Evolutionary conservation across 257 asterid species (phyloP).

Genomic region (Gardenia jasminoides): DNA sequence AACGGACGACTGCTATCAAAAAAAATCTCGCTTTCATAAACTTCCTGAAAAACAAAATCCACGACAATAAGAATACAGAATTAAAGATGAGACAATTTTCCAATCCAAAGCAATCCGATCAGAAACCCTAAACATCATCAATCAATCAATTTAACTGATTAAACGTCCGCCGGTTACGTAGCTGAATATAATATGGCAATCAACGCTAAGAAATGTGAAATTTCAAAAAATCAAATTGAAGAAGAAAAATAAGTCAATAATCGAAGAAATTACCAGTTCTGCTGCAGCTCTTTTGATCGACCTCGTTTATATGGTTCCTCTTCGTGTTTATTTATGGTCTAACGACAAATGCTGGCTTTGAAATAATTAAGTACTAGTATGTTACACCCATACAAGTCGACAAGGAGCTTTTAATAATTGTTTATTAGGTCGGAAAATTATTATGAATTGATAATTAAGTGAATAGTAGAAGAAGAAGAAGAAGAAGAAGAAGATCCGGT

Average conservation of each 20-base stretch:
- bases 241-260: not conserved
- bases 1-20: not conserved
- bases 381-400: not conserved
- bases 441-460: not conserved
- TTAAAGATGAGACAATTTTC: not conserved
- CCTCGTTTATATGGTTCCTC: not conserved
- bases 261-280: conserved; percentile 15
- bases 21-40: not conserved
- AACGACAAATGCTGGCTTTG: not conserved
- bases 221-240: not conserved
- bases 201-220: not conserved
- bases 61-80: not conserved
- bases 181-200: not conserved
- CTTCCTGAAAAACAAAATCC: not conserved
- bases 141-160: not conserved
- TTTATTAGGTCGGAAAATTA: not conserved
- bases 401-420: not conserved
- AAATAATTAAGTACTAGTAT: not conserved
- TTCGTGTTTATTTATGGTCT: not conserved
- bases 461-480: not conserved
- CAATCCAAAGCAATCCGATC: not conserved
- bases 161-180: not conserved
- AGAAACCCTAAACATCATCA: not conserved
- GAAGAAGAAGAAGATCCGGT: not conserved
- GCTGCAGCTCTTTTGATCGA: conserved; percentile 6